Base-by-base conservation (phyloP, 352 stramenopile genomes). In the Globisporangium recalcitrans region DNA sequence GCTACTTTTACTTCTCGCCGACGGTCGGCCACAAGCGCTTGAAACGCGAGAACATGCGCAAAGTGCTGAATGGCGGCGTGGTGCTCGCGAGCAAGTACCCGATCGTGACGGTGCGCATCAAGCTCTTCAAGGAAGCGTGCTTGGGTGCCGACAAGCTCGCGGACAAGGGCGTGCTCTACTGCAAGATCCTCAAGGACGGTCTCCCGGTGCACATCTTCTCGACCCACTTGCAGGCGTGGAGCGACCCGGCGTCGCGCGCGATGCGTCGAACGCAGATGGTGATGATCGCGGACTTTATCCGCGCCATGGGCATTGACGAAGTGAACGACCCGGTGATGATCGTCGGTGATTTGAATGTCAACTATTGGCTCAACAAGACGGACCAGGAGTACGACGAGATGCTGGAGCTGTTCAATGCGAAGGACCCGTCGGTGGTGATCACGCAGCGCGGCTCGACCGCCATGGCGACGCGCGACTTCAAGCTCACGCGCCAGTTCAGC, bases 341-440 rank as follows among this genome's bases (percentile, higher is more conserved):
- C 52, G 71, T 83, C 7, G 81, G 83, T 14, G 83, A 92, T 53
- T 47, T 92, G 60, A 92, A 92, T 58, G 80, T 92, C 51, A 77
- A 91, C 69, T 88, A 76, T 57, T 90, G 79, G 79, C 68, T 89
- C 57, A 89, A 90, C 69, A 77, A 78, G 63, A 77, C 73, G 5
- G 87, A 86, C 40, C 58, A 77, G 34, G 83, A 92, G 72, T 92
- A 92, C 64, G 80, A 90, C 65, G 83, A 92, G 64, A 90, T 92
- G 83, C 70, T 92, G 31, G 56, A 73, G 14, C 71, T 90, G 14
- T 77, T 92, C 22, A 75, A 82, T 40, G 77, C 74, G 3, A 65
- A 72, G 1, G 80, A 92, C 56, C 68, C 80, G 19, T 77, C 77
- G 4, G 60, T 72, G 0, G 68, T 80, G 14, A 57, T 44, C 7